Conservation (phyloP, 306 rosid genomes). For the Alnus glutinosa region DNA sequence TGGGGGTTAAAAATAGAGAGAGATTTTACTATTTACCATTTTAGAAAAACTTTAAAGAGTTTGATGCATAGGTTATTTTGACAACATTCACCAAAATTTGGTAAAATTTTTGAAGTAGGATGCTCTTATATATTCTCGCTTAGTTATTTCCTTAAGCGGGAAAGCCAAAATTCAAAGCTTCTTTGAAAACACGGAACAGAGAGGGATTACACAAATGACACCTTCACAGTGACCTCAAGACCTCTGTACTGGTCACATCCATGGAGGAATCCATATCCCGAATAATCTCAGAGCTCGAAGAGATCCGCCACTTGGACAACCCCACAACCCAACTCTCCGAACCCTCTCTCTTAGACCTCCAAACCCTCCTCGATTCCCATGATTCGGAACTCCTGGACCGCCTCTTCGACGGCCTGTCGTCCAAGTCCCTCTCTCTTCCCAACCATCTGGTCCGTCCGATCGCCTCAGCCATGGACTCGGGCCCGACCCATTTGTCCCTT, state of each 20-base stretch:
- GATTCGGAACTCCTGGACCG: constrained; percentile 33
- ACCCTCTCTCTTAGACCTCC: constrained; percentile 59
- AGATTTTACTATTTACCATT: too few species aligned
- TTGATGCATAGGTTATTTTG: too few species aligned
- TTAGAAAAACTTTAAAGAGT: too few species aligned
- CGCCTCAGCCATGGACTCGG: constrained; percentile 74
- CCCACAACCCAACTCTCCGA: constrained; percentile 46
- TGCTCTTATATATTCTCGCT: too few species aligned
- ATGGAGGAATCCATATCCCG: constrained; percentile 61
- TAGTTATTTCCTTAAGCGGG: constrained; percentile 8
- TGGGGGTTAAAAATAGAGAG: too few species aligned
- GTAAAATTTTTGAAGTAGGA: too few species aligned
- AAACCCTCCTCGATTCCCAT: constrained; percentile 38
- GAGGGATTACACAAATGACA: not conserved
- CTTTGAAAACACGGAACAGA: not conserved
- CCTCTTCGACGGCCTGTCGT: constrained; percentile 56
- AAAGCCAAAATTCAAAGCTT: constrained; percentile 5
- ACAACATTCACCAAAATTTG: too few species aligned
- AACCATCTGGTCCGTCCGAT: constrained; percentile 51
- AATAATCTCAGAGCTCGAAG: constrained; percentile 59
- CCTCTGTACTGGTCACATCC: constrained; percentile 3
- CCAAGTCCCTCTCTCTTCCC: constrained; percentile 57
- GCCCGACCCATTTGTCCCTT: constrained; percentile 51
- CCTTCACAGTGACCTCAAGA: not conserved
- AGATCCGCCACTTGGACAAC: constrained; percentile 39